These are phyloP conservation scores for Vicia villosa DNA, from an alignment of 306 rosid genomes.

Conservation along the genomic window DNA sequence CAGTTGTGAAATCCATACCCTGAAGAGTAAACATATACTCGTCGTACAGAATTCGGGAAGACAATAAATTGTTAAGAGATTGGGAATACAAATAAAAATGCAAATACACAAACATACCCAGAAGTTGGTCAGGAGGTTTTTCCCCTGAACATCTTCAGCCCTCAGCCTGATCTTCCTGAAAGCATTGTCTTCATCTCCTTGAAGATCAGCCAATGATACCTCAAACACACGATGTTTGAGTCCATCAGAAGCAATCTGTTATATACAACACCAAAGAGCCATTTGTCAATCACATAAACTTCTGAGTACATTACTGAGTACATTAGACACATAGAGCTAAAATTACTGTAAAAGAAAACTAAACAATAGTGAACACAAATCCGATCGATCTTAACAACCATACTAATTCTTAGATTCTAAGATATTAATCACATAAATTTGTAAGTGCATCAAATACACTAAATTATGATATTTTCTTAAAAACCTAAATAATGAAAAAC, in stretches of 20 bases:
- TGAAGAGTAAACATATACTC: background rate
- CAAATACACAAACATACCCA: constrained; percentile 57
- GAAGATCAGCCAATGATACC: constrained; percentile 92
- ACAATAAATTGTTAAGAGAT: background rate
- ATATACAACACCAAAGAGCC: background rate
- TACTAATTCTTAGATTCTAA: no score
- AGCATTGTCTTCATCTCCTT: constrained; percentile 89
- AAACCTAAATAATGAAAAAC: background rate
- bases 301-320: no score
- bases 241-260: constrained; percentile 95
- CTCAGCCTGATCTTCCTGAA: constrained; percentile 91
- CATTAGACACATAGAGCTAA: background rate
- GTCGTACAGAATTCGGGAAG: background rate
- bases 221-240: constrained; percentile 95
- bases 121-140: constrained; percentile 82
- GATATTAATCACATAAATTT: no score
- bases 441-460: background rate
- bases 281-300: background rate
- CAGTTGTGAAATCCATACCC: constrained; percentile 95
- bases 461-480: no score
- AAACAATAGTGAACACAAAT: background rate
- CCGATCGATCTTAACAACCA: no score
- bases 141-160: constrained; percentile 96
- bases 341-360: no score
- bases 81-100: background rate